phyloP scores from a whole-genome alignment of 345 rosid species.

The Laguncularia racemosa region DNA sequence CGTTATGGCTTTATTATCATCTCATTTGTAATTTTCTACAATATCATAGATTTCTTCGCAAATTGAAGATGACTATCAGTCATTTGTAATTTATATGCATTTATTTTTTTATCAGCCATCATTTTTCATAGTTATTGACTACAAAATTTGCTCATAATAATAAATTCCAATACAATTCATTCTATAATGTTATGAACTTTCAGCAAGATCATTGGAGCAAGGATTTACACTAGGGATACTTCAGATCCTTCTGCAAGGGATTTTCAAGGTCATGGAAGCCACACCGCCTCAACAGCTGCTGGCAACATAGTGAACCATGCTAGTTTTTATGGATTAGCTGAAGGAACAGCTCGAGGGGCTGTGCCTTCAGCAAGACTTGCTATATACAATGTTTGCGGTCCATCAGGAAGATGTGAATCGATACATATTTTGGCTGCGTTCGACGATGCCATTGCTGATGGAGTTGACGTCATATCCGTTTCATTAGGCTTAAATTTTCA shows the following conservation, averaged over 20 bases:
- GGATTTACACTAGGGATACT: constrained; percentile 2
- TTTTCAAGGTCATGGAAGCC: constrained; percentile 26
- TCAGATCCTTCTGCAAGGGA: constrained; percentile 19
- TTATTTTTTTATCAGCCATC: too few relatives aligned
- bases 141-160: too few relatives aligned
- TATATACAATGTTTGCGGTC: constrained; percentile 26
- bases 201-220: constrained; percentile 40
- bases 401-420: rapidly evolving
- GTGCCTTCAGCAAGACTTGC: constrained; percentile 45
- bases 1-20: too few relatives aligned
- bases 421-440: constrained; percentile 27
- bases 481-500: background rate
- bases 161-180: too few relatives aligned
- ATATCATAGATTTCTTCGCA: too few relatives aligned
- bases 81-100: too few relatives aligned
- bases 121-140: too few relatives aligned
- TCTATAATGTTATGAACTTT: background rate
- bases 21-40: too few relatives aligned
- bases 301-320: constrained; percentile 32
- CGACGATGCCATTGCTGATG: constrained; percentile 58
- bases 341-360: constrained; percentile 51
- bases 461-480: constrained; percentile 34
- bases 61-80: too few relatives aligned
- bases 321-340: constrained; percentile 34
- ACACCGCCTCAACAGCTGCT: constrained; percentile 54